A percentile compares a stretch with the other conserved stretches of the same genome.
Conservation (phyloP, 257 asterid species). For the Asclepias syriaca region DNA sequence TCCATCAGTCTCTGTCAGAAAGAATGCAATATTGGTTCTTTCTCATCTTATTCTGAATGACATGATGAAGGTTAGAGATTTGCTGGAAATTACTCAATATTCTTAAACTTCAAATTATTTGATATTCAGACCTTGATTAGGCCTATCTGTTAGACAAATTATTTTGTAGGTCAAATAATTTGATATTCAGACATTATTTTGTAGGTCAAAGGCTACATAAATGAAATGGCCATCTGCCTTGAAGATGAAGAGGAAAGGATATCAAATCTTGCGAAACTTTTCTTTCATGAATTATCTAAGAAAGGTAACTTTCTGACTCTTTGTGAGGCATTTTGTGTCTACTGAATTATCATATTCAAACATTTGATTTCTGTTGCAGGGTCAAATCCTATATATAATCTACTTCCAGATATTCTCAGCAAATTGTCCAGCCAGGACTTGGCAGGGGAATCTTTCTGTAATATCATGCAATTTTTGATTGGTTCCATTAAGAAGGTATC, state of each 20-base stretch:
- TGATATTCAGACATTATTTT: constrained; percentile 19
- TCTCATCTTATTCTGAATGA: constrained; percentile 95
- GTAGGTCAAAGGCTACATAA: constrained; percentile 89
- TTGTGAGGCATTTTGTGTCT: neutral
- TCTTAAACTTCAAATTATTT: constrained; percentile 14
- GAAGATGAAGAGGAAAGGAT: constrained; percentile 93
- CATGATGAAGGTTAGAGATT: constrained; percentile 86
- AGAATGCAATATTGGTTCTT: constrained; percentile 91
- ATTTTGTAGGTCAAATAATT: constrained; percentile 61
- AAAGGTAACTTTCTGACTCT: constrained; percentile 48
- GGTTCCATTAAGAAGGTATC: constrained; percentile 88
- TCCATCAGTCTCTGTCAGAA: constrained; percentile 70
- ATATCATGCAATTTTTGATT: constrained; percentile 89
- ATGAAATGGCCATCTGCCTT: constrained; percentile 83
- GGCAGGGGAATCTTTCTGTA: constrained; percentile 78
- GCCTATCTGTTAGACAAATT: too few species aligned
- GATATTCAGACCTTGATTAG: constrained; percentile 15
- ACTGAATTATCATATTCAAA: constrained; percentile 7
- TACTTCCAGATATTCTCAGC: constrained; percentile 96
- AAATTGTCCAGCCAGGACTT: constrained; percentile 73
- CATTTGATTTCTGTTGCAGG: constrained; percentile 44
- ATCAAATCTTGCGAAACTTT: constrained; percentile 77
- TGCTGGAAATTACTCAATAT: constrained; percentile 12
- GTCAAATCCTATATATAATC: constrained; percentile 87
- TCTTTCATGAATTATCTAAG: constrained; percentile 88